These are phyloP conservation scores for Catharanthus roseus DNA, from an alignment of 257 asterid genomes.

Conservation along the genomic window DNA sequence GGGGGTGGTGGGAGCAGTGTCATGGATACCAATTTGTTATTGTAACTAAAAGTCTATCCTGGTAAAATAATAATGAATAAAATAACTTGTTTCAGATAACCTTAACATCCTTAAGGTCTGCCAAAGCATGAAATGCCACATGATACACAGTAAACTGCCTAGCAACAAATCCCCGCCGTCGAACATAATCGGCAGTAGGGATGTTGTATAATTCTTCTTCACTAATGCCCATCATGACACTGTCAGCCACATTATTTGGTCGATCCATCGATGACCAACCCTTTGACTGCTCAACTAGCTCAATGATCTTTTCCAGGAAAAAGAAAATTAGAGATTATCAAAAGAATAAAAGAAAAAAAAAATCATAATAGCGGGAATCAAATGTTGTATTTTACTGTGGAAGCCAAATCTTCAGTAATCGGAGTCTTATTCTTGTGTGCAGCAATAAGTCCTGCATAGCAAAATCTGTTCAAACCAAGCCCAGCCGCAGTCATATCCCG, in stretches of 20 bases:
- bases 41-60: neutral
- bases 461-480: slow-evolving; percentile 85
- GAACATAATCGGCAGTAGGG: slow-evolving; percentile 77
- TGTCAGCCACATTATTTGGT: slow-evolving; percentile 59
- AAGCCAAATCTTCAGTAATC: slow-evolving; percentile 46
- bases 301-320: slow-evolving; percentile 61
- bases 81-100: slow-evolving; percentile 21
- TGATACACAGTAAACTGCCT: slow-evolving; percentile 72
- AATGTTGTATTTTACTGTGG: slow-evolving; percentile 49
- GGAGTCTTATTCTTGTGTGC: slow-evolving; percentile 72
- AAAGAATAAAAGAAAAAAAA: slow-evolving; percentile 7
- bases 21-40: neutral
- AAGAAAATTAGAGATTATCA: slow-evolving; percentile 20
- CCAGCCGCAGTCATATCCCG: slow-evolving; percentile 98
- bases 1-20: too few species aligned
- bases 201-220: slow-evolving; percentile 87
- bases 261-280: slow-evolving; percentile 94
- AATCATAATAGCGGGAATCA: slow-evolving; percentile 9
- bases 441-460: slow-evolving; percentile 85
- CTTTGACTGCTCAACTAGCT: slow-evolving; percentile 95
- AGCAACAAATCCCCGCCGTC: slow-evolving; percentile 64
- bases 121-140: slow-evolving; percentile 79
- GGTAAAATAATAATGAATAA: neutral
- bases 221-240: slow-evolving; percentile 73
- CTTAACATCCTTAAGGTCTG: slow-evolving; percentile 70